Conservation (phyloP, 352 stramenopile species). For the Pythium rishiriense region DNA sequence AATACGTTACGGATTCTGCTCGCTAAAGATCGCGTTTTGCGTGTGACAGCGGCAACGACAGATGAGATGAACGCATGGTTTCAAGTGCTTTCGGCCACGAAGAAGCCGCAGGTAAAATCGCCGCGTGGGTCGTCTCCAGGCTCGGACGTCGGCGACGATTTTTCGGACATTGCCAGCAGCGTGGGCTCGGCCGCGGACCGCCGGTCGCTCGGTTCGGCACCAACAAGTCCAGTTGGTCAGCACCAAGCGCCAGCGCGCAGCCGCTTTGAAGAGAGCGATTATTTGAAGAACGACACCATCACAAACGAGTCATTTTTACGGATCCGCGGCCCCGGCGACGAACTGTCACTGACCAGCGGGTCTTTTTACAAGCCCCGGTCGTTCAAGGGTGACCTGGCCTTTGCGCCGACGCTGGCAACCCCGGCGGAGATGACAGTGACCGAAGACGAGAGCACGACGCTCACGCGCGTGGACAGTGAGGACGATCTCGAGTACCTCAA, state of each 20-base stretch:
- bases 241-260: conserved; percentile 12
- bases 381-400: conserved; percentile 66
- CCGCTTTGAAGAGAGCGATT: conserved; percentile 56
- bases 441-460: conserved; percentile 6
- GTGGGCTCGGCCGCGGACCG: conserved; percentile 13
- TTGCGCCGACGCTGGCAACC: conserved; percentile 23
- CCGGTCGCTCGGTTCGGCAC: conserved; percentile 5
- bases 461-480: conserved; percentile 29
- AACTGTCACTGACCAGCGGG: conserved; percentile 23
- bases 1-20: conserved; percentile 52
- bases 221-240: neutral
- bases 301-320: conserved; percentile 73
- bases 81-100: conserved; percentile 32
- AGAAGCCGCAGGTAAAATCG: conserved; percentile 2
- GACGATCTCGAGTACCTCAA: conserved; percentile 56
- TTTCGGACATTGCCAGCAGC: conserved; percentile 19
- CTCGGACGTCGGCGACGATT: conserved; percentile 17
- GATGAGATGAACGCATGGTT: conserved; percentile 52
- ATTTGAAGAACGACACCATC: conserved; percentile 71
- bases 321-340: conserved; percentile 40
- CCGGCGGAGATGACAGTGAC: conserved; percentile 14
- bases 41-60: conserved; percentile 33
- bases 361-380: conserved; percentile 31
- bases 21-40: conserved; percentile 34
- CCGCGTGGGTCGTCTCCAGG: neutral